Conservation (phyloP, 768 basidiomycete species). For the Clitopilus hobsonii region DNA sequence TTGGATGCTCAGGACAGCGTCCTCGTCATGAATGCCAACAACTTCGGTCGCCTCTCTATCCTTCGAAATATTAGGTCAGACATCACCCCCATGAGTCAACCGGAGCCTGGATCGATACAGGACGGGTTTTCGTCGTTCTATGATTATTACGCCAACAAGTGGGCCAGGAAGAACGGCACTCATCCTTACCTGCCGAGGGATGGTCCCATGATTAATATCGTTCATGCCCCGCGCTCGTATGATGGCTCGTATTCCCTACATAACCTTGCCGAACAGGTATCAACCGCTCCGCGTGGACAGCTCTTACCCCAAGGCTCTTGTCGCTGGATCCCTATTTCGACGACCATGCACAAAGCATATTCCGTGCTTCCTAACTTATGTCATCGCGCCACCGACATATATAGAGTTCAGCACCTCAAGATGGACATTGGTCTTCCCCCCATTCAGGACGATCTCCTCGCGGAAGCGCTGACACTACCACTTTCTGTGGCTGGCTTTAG, state of each 20-base stretch:
- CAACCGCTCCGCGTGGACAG: conserved; percentile 17
- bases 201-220: conserved; percentile 61
- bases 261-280: conserved; percentile 10
- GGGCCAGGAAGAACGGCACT: conserved; percentile 40
- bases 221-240: conserved; percentile 35
- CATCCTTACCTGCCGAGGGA: conserved; percentile 40
- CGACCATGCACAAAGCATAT: conserved; percentile 45
- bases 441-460: conserved; percentile 50
- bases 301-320: conserved; percentile 43
- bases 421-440: conserved; percentile 56
- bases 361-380: conserved; percentile 61
- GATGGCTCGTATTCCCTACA: conserved; percentile 30
- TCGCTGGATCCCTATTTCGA: conserved; percentile 49
- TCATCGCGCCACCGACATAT: conserved; percentile 60
- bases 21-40: conserved; percentile 50
- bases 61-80: conserved; percentile 60
- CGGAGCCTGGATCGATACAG: conserved; percentile 47
- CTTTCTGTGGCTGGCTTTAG: conserved; percentile 57
- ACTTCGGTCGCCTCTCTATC: conserved; percentile 50
- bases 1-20: conserved; percentile 45
- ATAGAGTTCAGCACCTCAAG: conserved; percentile 50
- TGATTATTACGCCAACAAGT: conserved; percentile 55
- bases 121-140: conserved; percentile 43
- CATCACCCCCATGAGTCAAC: conserved; percentile 58
- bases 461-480: conserved; percentile 77